Conservation (phyloP, 2,329 filamentous ascomycete species). For the Cadophora malorum region DNA sequence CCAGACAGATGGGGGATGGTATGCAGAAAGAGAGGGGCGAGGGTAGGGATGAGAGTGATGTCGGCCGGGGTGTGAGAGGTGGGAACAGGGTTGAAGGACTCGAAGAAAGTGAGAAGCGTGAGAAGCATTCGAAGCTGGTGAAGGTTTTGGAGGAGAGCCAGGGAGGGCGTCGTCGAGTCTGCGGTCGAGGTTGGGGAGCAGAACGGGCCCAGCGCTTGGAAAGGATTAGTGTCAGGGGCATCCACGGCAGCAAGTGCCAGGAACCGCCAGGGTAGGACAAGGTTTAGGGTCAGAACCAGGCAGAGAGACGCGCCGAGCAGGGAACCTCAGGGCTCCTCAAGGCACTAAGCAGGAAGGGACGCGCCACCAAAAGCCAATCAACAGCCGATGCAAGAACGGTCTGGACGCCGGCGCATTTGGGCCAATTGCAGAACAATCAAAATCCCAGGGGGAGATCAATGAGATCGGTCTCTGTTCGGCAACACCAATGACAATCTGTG, state of each 20-base stretch:
- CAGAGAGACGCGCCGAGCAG: neutral
- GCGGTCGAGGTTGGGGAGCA: neutral
- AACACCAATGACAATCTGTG: slow-evolving; percentile 8
- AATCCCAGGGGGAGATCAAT: neutral
- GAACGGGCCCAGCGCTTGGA: slow-evolving; percentile 15
- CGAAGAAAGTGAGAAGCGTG: neutral
- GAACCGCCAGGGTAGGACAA: neutral
- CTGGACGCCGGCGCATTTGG: neutral
- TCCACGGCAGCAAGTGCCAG: neutral
- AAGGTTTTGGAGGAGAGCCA: neutral
- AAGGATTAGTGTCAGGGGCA: slow-evolving; percentile 18
- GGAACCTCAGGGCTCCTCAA: neutral
- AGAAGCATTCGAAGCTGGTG: neutral
- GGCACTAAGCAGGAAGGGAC: neutral
- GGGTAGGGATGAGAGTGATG: neutral
- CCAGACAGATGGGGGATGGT: neutral
- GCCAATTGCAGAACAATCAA: slow-evolving; percentile 5
- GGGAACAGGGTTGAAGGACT: neutral
- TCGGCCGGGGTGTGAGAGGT: neutral
- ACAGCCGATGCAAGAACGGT: neutral
- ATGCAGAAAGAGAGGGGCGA: neutral
- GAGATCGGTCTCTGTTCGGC: neutral
- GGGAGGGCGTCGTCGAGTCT: slow-evolving; percentile 1
- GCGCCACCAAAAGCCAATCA: slow-evolving; percentile 10
- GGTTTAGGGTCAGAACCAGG: neutral